Percentiles rank a stretch among this genome's conserved stretches.
Conservation (phyloP, 176 grass and related monocot genomes). For the Juncus effusus region DNA sequence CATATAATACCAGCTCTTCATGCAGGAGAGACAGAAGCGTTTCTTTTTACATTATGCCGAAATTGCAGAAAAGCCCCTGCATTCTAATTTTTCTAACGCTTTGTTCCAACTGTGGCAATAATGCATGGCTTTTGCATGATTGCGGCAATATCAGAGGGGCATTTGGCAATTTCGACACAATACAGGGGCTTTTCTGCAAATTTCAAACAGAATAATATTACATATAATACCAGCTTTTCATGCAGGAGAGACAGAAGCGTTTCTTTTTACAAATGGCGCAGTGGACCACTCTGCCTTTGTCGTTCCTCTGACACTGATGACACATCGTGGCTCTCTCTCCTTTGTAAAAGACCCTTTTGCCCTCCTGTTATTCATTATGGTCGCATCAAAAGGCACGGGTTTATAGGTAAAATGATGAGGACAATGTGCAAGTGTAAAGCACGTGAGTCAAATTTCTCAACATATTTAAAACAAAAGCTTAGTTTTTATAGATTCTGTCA, state of each 20-base stretch:
- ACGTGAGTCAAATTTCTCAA: no score
- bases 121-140: no score
- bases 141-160: no score
- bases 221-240: conserved; percentile 47
- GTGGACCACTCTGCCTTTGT: conserved; percentile 49
- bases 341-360: background rate
- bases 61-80: background rate
- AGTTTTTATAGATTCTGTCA: no score
- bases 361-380: conserved; percentile 13
- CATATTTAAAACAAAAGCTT: no score
- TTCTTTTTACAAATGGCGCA: conserved; percentile 37
- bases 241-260: conserved; percentile 63
- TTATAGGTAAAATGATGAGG: no score
- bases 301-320: conserved; percentile 71
- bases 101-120: no score
- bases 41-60: conserved; percentile 30
- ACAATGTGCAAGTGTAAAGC: no score
- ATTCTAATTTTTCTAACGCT: conserved; percentile 23
- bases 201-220: no score
- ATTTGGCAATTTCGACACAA: no score
- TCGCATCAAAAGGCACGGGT: no score
- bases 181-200: no score
- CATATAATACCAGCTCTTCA: conserved; percentile 52
- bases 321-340: conserved; percentile 42
- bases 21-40: conserved; percentile 63